These are phyloP conservation scores for Pleurotus cornucopiae DNA, from an alignment of 768 basidiomycete species.

Conservation along the genomic window DNA sequence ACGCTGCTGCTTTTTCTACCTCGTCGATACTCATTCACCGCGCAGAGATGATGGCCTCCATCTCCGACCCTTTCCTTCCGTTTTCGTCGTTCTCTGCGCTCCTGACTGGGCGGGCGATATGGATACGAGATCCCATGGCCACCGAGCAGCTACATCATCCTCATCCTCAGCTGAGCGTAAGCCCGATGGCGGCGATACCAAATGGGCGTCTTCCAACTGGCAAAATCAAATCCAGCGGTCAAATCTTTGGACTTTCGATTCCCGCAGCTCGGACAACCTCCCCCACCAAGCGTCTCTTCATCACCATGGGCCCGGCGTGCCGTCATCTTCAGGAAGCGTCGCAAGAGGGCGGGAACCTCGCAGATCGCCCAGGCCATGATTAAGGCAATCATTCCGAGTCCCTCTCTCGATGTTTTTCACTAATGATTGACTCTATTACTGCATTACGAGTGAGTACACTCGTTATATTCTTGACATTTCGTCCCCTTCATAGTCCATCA, in stretches of 20 bases:
- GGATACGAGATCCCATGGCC: neutral
- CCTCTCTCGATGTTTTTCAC: no score
- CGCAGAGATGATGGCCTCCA: constrained; percentile 19
- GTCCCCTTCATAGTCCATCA: no score
- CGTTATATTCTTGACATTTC: no score
- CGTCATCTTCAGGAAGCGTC: neutral
- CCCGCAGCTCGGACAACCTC: neutral
- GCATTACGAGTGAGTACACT: no score
- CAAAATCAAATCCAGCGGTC: neutral
- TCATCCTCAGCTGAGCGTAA: neutral
- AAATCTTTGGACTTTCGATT: neutral
- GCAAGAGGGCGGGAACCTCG: neutral
- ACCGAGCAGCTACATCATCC: neutral
- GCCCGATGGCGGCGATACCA: neutral
- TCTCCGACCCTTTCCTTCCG: constrained; percentile 24
- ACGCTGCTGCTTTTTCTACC: neutral
- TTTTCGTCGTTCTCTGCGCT: constrained; percentile 31
- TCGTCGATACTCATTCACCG: constrained; percentile 9
- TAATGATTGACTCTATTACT: no score
- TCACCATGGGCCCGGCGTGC: neutral
- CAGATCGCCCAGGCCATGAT: no score
- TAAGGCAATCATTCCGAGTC: no score
- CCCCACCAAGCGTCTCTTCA: neutral
- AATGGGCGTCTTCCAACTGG: neutral
- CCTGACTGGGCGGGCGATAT: constrained; percentile 32